Base-by-base conservation (phyloP, 2,329 filamentous ascomycete species). In the Botryotinia calthae region DNA sequence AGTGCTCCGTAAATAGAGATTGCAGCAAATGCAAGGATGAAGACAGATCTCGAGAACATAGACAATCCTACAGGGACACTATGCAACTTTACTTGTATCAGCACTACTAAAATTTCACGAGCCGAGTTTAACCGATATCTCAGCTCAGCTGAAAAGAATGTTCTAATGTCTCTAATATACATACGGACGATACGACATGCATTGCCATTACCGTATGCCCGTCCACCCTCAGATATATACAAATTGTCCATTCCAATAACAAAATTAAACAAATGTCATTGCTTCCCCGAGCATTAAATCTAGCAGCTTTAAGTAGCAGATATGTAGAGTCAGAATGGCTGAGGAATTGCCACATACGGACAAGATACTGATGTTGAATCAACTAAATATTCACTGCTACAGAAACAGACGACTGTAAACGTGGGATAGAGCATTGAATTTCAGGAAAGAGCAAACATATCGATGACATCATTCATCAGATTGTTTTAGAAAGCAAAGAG, bases 171-270 rank as follows among this genome's bases (percentile, higher is more conserved):
- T 37, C 37, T 37, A 9, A 8, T 34, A 3, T 20, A 18, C 20
- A 48, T 18, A 48, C n/a, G 12, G 3, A 58, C 28, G 10, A 58
- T 18, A 20, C 6, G 28, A 18, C 9, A 58, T 58, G 28, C 14
- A 44, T 44, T 18, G 34, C 18, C 28, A n/a, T 12, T 31, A 9
- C 12, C 54, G 31, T 31, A 4, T 34, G 14, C 28, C 16, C 14
- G 16, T 14, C 8, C 6, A 95, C 96, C 76, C 87, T 98, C 37
- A 92, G 91, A 71, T 95, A 98, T 86, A 99, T 99, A 96, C 96
- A 98, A 85, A 96, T 96, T 78, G 96, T 98, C 56, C 98, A 98
- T 87, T 98, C 95, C 82, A 96, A 96, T 77, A 99, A 98, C 85
- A 90, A 95, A 75, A 95, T 96, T 72, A 7, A 20, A 98, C 98